Evolutionary conservation across 2,329 filamentous ascomycete genomes (phyloP), one percentile per base, ranked within the genome.

Genomic region (Penicillium decumbens): DNA sequence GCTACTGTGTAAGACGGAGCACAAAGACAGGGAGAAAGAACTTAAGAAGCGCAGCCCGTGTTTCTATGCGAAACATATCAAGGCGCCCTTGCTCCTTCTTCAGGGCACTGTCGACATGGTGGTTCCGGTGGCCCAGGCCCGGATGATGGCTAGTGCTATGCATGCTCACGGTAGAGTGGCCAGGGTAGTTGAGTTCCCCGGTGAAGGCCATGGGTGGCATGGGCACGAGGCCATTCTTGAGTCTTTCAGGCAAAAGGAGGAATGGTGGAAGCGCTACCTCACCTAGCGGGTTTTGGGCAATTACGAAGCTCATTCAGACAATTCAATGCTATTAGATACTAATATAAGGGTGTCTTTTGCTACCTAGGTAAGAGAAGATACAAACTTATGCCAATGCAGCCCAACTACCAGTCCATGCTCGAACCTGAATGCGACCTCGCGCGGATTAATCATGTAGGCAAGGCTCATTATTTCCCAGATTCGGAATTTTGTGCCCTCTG

Each of bases 121-220:
- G 1, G 82, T 84, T 13, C 81, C 81, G 0, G 62, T 79, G n/a
- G 70, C 74, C 13, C 82, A 85, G 60, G 78, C 78, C 2, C 66
- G 72, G 28, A 72, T 77, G 45, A 79, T 85, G 63, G 73, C 77
- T 8, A 63, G 66, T 35, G 70, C 71, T n/a, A 68, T 81, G 20
- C 63, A 63, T 44, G 56, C 62, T 8, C 68, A 65, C 1, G 75
- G 73, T 0, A 69, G 72, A 1, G 65, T 76, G 24, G 76, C 80
- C 4, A 69, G 72, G 48, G 61, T 80, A 3, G 67, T 80, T 13
- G 67, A 77, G 25, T 74, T 75, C 28, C 65, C 72, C 3, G 76
- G 74, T 2, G 78, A 81, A 55, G 78, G 77, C 0, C 78, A 81
- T 58, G 74, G 75, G 41, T 78, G 59, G 59, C 41, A 53, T 33